These are phyloP conservation scores for Salix suchowensis DNA, from an alignment of 345 rosid genomes.

Conservation along the genomic window DNA sequence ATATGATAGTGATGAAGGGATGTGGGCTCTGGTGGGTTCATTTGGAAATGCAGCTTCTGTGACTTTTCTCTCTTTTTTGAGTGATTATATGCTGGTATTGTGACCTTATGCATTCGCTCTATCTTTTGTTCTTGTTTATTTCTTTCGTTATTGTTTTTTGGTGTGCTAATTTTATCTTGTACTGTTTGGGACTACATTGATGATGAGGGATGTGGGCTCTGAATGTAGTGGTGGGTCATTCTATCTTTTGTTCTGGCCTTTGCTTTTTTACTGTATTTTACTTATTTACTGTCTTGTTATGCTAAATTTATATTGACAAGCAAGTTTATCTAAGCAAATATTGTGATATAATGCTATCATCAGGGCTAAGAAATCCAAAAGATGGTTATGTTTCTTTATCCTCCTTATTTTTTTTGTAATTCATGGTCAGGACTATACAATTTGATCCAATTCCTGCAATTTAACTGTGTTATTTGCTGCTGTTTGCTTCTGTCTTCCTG, in stretches of 20 bases:
- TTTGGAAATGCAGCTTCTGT: neutral
- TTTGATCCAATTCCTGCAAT: slow-evolving; percentile 10
- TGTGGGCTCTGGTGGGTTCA: no score
- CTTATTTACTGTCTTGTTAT: neutral
- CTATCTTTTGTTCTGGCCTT: neutral
- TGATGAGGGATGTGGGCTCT: slow-evolving; percentile 14
- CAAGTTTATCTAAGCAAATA: neutral
- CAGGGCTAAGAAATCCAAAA: slow-evolving; percentile 8
- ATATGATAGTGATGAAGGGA: no score
- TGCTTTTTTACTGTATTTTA: neutral
- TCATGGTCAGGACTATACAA: neutral
- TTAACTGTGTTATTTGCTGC: neutral
- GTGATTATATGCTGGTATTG: slow-evolving; percentile 4
- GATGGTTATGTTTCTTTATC: neutral
- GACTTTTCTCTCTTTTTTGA: neutral
- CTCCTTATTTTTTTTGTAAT: neutral
- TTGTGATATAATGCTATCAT: slow-evolving; percentile 3
- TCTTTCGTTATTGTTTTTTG: neutral
- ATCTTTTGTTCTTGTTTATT: neutral
- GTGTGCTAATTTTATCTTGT: slow-evolving; percentile 2
- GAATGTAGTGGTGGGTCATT: slow-evolving; percentile 21
- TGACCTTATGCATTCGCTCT: neutral
- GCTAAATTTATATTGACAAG: slow-evolving; percentile 2
- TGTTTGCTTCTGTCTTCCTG: neutral
- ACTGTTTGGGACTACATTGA: slow-evolving; percentile 9